Percentiles rank a stretch among this genome's conserved stretches.
phyloP scores from a whole-genome alignment of 2,329 filamentous ascomycete species.

The Fusarium tupiense region DNA sequence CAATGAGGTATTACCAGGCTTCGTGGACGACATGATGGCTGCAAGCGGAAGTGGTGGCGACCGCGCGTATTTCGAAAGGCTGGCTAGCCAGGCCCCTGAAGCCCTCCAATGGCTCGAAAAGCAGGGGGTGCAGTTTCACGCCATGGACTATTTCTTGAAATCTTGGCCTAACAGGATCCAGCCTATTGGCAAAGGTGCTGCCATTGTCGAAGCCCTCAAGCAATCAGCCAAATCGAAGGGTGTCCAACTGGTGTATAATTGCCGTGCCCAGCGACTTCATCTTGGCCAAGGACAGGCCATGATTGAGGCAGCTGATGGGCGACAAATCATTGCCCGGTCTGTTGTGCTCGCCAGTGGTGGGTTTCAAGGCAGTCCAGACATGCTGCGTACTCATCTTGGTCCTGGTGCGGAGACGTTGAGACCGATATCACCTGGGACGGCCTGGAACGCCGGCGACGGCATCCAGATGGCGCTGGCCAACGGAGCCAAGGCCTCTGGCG shows the following conservation, averaged over 20 bases:
- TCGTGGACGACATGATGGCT: background rate
- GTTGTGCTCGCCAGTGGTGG: background rate
- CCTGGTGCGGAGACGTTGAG: background rate
- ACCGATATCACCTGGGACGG: background rate
- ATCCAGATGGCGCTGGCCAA: background rate
- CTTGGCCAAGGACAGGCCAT: background rate
- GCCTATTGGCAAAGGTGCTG: background rate
- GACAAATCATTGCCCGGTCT: background rate
- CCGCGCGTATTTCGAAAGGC: background rate
- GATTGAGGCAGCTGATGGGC: background rate
- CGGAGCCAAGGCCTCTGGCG: background rate
- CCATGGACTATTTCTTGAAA: background rate
- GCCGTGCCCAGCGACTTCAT: background rate
- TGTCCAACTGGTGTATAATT: background rate
- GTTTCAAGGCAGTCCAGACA: background rate
- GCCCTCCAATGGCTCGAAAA: background rate
- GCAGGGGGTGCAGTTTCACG: background rate
- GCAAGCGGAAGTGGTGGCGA: background rate
- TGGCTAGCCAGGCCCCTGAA: background rate
- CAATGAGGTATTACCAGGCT: slow-evolving; percentile 9
- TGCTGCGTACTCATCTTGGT: background rate
- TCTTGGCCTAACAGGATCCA: background rate
- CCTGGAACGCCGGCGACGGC: background rate
- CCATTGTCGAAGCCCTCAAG: background rate
- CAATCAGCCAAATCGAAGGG: background rate